Evolutionary conservation across 2,329 filamentous ascomycete species (phyloP).

Genomic region (Neonectria hederae): DNA sequence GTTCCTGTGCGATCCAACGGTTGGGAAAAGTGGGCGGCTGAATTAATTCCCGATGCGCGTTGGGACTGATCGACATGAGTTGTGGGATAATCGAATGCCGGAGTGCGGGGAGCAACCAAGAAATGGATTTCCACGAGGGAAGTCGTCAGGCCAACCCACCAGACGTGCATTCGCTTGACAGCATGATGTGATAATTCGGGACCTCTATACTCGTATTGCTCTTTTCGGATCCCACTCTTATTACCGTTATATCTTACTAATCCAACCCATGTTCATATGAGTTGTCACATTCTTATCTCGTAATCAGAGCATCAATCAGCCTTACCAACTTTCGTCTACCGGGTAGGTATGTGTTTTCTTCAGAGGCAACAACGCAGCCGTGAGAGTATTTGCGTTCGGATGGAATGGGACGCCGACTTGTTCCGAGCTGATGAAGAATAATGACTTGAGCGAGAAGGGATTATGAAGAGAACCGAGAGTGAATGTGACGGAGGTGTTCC

Average conservation of each 20-base stretch:
- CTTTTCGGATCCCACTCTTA: background rate
- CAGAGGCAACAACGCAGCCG: too few species aligned
- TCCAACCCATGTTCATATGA: background rate
- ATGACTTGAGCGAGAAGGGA: too few species aligned
- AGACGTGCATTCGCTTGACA: background rate
- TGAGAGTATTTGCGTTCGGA: too few species aligned
- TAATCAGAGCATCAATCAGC: too few species aligned
- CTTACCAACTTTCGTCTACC: too few species aligned
- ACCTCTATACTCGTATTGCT: background rate
- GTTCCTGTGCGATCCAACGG: too few species aligned
- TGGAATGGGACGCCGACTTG: too few species aligned
- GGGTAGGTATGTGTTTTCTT: background rate
- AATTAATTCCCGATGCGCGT: background rate
- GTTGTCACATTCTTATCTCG: too few species aligned
- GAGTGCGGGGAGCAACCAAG: background rate
- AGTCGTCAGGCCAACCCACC: background rate
- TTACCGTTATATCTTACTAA: background rate
- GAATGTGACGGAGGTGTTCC: too few species aligned
- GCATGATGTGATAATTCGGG: background rate
- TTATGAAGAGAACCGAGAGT: too few species aligned
- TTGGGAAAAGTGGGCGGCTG: background rate
- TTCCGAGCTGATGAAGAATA: too few species aligned
- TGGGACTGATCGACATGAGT: background rate
- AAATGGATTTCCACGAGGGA: background rate
- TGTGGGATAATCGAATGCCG: background rate